Conservation (phyloP, 2,329 filamentous ascomycete species). For the Lasiodiplodia sp. region DNA sequence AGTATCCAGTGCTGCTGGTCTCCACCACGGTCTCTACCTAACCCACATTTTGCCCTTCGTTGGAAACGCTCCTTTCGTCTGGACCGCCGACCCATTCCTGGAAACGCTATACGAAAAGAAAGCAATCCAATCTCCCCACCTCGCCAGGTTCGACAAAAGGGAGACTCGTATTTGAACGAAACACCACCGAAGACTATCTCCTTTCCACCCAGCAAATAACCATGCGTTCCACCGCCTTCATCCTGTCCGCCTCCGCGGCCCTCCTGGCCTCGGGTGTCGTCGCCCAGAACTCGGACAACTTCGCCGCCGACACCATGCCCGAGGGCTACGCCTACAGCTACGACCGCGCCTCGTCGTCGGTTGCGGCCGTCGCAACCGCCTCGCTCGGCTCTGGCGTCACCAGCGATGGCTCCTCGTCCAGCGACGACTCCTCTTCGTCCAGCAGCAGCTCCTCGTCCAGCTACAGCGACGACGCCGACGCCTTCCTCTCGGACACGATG, state of each 20-base stretch:
- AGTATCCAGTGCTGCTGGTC: slow-evolving; percentile 25
- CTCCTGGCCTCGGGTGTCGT: slow-evolving; percentile 31
- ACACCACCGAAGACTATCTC: neutral
- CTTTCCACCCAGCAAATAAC: neutral
- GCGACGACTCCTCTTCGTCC: neutral
- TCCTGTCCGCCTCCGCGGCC: slow-evolving; percentile 27
- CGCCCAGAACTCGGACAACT: slow-evolving; percentile 23
- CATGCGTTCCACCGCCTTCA: slow-evolving; percentile 31
- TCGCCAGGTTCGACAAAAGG: too few relatives aligned
- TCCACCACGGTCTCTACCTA: slow-evolving; percentile 16
- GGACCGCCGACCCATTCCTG: neutral
- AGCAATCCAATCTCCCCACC: neutral
- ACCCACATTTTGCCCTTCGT: neutral
- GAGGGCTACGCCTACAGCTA: slow-evolving; percentile 24
- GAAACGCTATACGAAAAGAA: neutral
- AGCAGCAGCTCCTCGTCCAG: slow-evolving; percentile 20
- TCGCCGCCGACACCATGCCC: slow-evolving; percentile 30
- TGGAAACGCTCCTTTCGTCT: neutral
- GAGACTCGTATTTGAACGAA: neutral
- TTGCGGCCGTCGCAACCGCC: slow-evolving; percentile 7
- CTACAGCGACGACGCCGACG: slow-evolving; percentile 26
- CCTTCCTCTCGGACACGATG: slow-evolving; percentile 31
- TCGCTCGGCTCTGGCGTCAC: neutral
- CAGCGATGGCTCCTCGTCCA: neutral
- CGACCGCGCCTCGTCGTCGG: neutral